Conservation (phyloP, 176 grass and related monocot genomes). For the Phragmites australis region DNA sequence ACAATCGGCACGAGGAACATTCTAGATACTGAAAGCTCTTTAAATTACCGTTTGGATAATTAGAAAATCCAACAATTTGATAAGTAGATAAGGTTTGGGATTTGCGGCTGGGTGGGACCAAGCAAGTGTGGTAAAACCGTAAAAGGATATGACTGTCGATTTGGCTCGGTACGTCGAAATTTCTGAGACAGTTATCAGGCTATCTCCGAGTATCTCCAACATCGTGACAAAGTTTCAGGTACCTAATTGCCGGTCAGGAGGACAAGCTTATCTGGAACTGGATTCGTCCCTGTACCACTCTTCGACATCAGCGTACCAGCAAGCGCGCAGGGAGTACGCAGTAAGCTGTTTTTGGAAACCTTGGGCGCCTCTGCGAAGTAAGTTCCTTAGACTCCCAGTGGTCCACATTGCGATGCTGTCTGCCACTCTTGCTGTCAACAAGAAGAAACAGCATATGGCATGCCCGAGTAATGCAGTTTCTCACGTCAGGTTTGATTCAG, state of each 20-base stretch:
- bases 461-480: background rate
- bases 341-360: background rate
- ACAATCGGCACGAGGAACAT: background rate
- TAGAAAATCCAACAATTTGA: background rate
- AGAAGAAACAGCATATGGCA: background rate
- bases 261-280: background rate
- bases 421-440: background rate
- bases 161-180: constrained; percentile 1
- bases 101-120: background rate
- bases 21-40: background rate
- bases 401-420: background rate
- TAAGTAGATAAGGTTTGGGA: background rate
- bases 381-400: background rate
- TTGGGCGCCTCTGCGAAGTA: background rate
- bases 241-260: background rate
- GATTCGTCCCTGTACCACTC: background rate
- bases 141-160: background rate
- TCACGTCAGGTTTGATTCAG: background rate
- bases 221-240: background rate
- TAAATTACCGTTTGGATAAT: background rate
- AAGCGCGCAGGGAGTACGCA: background rate
- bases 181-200: too few relatives aligned
- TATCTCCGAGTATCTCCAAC: background rate
- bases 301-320: background rate
- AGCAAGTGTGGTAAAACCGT: background rate